Percentiles rank a stretch among this genome's conserved stretches.
phyloP scores from a whole-genome alignment of 2,329 filamentous ascomycete species.

The Metarhizium brunneum region DNA sequence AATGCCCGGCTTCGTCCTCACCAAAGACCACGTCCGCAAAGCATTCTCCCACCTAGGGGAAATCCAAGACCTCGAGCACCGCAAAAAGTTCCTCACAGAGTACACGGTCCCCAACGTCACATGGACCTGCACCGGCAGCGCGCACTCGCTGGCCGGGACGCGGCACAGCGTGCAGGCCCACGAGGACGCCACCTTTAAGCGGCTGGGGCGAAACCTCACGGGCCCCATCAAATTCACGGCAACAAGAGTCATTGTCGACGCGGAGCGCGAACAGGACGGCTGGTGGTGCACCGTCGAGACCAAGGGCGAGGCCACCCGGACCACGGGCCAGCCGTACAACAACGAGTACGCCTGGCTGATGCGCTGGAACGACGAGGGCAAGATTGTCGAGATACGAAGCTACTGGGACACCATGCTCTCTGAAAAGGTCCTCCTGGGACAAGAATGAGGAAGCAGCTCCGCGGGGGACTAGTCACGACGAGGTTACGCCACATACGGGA shows the following conservation, averaged over 20 bases:
- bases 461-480: too few relatives aligned
- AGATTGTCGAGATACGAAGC: conserved; percentile 14
- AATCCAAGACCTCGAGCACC: conserved; percentile 7
- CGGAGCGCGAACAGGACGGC: conserved; percentile 10
- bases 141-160: conserved; percentile 15
- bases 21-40: conserved; percentile 11
- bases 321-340: conserved; percentile 12
- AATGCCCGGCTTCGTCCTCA: conserved; percentile 14
- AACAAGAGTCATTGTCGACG: conserved; percentile 13
- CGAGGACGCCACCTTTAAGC: conserved; percentile 11
- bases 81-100: conserved; percentile 11
- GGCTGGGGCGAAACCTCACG: conserved; percentile 11
- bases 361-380: conserved; percentile 14
- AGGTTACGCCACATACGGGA: too few relatives aligned
- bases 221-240: conserved; percentile 14
- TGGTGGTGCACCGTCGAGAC: conserved; percentile 16
- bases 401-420: conserved; percentile 15
- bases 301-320: conserved; percentile 11
- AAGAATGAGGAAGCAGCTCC: background rate
- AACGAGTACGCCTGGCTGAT: conserved; percentile 17
- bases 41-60: conserved; percentile 13
- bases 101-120: conserved; percentile 10
- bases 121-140: conserved; percentile 15
- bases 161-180: conserved; percentile 10
- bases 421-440: conserved; percentile 10